A percentile compares a stretch with the other conserved stretches of the same genome.
Evolutionary conservation across 2,329 filamentous ascomycete species (phyloP).

Genomic region (Microdochium bolleyi): DNA sequence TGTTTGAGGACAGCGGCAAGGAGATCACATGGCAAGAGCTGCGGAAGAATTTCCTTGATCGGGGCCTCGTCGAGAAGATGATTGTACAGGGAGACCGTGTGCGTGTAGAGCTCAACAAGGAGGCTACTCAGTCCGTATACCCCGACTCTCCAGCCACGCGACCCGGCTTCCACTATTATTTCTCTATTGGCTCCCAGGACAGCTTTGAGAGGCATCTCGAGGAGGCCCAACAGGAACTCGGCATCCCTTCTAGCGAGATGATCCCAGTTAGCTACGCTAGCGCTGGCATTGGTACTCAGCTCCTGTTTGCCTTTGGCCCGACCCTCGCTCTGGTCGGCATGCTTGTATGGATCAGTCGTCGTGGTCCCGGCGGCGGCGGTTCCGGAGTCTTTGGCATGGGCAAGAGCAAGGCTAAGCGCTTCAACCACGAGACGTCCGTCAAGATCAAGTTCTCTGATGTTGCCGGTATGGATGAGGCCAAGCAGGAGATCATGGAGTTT

Average conservation of each 20-base stretch:
- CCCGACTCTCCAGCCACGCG: conserved; percentile 65
- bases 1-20: conserved; percentile 35
- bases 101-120: conserved; percentile 70
- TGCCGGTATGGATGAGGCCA: conserved; percentile 96
- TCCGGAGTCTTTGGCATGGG: conserved; percentile 92
- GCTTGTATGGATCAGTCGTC: conserved; percentile 70
- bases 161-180: conserved; percentile 76
- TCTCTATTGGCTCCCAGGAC: conserved; percentile 91
- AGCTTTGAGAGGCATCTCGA: conserved; percentile 86
- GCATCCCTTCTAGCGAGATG: conserved; percentile 77
- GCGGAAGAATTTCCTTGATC: conserved; percentile 85
- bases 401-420: conserved; percentile 91
- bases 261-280: conserved; percentile 86
- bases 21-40: conserved; percentile 99
- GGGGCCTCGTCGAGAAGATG: conserved; percentile 90
- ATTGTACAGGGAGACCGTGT: conserved; percentile 73
- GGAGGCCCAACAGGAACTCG: conserved; percentile 77
- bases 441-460: conserved; percentile 97
- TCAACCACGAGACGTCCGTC: conserved; percentile 93
- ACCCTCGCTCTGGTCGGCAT: conserved; percentile 80
- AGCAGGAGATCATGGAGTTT: conserved; percentile 98
- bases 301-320: conserved; percentile 74
- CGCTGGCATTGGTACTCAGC: conserved; percentile 65
- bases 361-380: conserved; percentile 57
- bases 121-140: conserved; percentile 63